Evolutionary conservation across 1,284 basidiomycete species (phyloP).

Genomic region (Fistulinella staudtii): DNA sequence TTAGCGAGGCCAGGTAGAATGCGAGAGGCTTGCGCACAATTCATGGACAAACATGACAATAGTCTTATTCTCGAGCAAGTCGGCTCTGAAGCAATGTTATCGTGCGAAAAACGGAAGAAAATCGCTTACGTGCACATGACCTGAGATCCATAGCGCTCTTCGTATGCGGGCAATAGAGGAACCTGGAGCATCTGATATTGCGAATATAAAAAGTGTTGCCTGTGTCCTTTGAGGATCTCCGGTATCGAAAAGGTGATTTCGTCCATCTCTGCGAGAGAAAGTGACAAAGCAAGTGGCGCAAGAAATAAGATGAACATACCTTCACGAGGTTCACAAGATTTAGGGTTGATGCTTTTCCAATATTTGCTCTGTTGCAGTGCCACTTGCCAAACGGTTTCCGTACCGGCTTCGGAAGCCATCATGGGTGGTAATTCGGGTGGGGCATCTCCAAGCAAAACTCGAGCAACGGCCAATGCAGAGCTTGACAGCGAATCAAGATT

Average conservation of each 20-base stretch:
- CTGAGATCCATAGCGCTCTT: slow-evolving; percentile 72
- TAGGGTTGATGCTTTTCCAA: slow-evolving; percentile 84
- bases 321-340: slow-evolving; percentile 74
- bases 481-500: slow-evolving; percentile 86
- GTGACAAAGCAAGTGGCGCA: slow-evolving; percentile 1
- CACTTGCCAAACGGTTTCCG: slow-evolving; percentile 85
- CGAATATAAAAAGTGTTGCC: slow-evolving; percentile 73
- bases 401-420: slow-evolving; percentile 72
- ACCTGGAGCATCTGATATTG: slow-evolving; percentile 76
- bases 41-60: slow-evolving; percentile 87
- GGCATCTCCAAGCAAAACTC: slow-evolving; percentile 81
- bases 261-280: slow-evolving; percentile 45
- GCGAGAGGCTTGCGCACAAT: slow-evolving; percentile 56
- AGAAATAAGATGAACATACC: slow-evolving; percentile 38
- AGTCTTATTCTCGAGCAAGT: slow-evolving; percentile 65
- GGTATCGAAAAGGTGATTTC: slow-evolving; percentile 62
- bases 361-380: slow-evolving; percentile 83
- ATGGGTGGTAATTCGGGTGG: slow-evolving; percentile 71
- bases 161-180: slow-evolving; percentile 68
- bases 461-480: slow-evolving; percentile 84
- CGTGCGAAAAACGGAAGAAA: neutral
- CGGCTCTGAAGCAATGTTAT: slow-evolving; percentile 41
- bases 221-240: slow-evolving; percentile 82
- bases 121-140: slow-evolving; percentile 77
- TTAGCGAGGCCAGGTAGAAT: slow-evolving; percentile 8